phyloP scores from a whole-genome alignment of 2,329 filamentous ascomycete genomes.

The Alternaria burnsii region DNA sequence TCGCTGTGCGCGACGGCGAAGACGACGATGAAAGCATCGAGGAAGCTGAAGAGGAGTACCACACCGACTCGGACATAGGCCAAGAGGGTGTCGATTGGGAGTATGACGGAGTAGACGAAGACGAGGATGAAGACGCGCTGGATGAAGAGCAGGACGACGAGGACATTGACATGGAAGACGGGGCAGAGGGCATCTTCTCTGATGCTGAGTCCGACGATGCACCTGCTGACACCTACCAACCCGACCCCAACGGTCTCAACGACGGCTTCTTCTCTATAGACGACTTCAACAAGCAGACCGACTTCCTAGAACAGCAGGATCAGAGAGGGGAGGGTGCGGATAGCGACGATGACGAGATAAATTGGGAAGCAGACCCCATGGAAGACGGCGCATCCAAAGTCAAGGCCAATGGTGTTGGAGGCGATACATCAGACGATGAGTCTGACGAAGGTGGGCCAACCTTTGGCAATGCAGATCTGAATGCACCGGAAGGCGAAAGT shows the following conservation, averaged over 20 bases:
- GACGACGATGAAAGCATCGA: conserved; percentile 45
- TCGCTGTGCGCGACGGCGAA: conserved; percentile 31
- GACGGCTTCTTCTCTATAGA: conserved; percentile 99
- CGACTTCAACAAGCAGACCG: conserved; percentile 93
- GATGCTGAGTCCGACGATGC: conserved; percentile 57
- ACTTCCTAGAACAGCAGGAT: conserved; percentile 88
- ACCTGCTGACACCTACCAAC: conserved; percentile 65
- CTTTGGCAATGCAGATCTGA: conserved; percentile 80
- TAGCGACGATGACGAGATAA: conserved; percentile 79
- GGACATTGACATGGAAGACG: conserved; percentile 45
- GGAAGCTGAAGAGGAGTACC: conserved; percentile 40
- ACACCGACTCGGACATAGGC: conserved; percentile 38
- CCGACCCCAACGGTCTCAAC: conserved; percentile 86
- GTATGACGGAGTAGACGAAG: conserved; percentile 43
- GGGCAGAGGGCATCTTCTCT: conserved; percentile 43
- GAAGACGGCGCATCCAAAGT: conserved; percentile 47
- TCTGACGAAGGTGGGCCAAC: conserved; percentile 80
- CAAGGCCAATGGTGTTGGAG: conserved; percentile 33
- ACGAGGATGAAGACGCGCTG: conserved; percentile 36
- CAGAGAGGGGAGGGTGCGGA: conserved; percentile 76
- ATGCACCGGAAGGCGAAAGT: conserved; percentile 74
- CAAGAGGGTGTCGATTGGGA: conserved; percentile 49
- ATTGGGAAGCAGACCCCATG: conserved; percentile 85
- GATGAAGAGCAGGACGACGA: conserved; percentile 44
- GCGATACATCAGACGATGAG: conserved; percentile 62